Base-by-base conservation (phyloP, 805 yeast species). In the Kluyveromyces siamensis region DNA sequence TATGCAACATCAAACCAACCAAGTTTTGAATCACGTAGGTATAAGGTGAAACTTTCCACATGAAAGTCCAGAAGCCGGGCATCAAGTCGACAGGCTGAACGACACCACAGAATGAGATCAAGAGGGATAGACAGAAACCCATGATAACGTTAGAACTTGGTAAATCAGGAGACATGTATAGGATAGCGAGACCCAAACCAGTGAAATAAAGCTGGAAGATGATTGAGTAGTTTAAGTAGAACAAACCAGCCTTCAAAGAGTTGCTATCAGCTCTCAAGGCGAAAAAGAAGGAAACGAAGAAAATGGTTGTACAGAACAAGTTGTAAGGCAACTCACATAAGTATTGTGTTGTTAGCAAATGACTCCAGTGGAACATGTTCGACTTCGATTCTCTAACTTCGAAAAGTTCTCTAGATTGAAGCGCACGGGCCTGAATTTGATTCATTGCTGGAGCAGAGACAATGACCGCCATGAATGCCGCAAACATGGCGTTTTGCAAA, bases 61-160 rank as follows among this genome's bases (percentile, higher is more conserved):
- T 84, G 63, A 84, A 87, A 43, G 77, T 80, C 95, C 95, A 87
- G 71, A 87, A 87, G 1, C 86, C 81, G 11, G 95, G 93, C 81
- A 85, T 75, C 47, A 72, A 66, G 2, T 52, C 39, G 7, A 67
- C 67, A 16, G 81, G 78, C 58, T 81, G 87, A 50, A 81, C 70
- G 49, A 83, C 83, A 69, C 90, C 88, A 63, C 85, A 74, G 69
- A 85, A 84, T 19, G 81, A 69, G 49, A 83, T 72, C 57, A 77
- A 65, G 61, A 84, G 75, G 36, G 83, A 69, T 62, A 79, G 75
- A 52, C 77, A 65, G 54, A 84, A 65, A 41, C 83, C 74, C 47
- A 75, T 68, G 42, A 83, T 65, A 47, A 81, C 80, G 44, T 79
- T 77, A 14, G 88, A 88, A 21, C 87, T 72, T 44, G 83, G 81